These are phyloP conservation scores for Sporothrix brasiliensis DNA, from an alignment of 2,329 filamentous ascomycete genomes.

Conservation along the genomic window DNA sequence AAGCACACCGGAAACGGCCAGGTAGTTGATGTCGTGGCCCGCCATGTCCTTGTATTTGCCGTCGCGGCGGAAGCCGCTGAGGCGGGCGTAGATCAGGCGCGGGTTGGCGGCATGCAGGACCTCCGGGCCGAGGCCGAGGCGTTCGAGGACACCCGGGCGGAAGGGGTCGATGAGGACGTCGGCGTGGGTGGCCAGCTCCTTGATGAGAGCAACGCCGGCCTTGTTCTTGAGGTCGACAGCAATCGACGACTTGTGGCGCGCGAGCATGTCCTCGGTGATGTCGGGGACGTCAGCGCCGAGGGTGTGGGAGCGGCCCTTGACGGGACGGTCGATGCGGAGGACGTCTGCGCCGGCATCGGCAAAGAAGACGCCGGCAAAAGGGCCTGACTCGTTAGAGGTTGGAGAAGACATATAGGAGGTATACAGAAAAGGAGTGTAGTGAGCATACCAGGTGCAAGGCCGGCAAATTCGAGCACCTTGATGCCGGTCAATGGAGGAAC, in stretches of 20 bases:
- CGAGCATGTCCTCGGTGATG: conserved; percentile 70
- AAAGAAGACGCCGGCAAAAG: conserved; percentile 85
- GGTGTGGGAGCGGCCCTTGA: conserved; percentile 46
- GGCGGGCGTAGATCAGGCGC: conserved; percentile 75
- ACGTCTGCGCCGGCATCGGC: conserved; percentile 88
- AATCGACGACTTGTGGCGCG: conserved; percentile 79
- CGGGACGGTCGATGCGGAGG: conserved; percentile 77
- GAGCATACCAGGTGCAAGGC: conserved; percentile 61
- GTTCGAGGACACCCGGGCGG: conserved; percentile 87
- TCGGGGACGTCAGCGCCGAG: conserved; percentile 45
- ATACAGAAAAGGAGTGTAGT: neutral
- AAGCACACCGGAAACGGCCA: conserved; percentile 81
- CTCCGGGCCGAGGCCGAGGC: conserved; percentile 73
- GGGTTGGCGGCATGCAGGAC: conserved; percentile 70
- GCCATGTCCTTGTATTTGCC: conserved; percentile 86
- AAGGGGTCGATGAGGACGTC: conserved; percentile 94
- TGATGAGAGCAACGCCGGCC: conserved; percentile 66
- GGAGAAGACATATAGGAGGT: neutral
- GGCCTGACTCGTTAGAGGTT: conserved; percentile 51
- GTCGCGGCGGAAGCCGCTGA: conserved; percentile 88
- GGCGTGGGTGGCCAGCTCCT: conserved; percentile 61
- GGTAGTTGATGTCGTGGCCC: conserved; percentile 95
- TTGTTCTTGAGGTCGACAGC: conserved; percentile 75
- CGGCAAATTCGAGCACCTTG: conserved; percentile 63
- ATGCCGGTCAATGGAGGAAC: conserved; percentile 53